A percentile compares a stretch with the other conserved stretches of the same genome.
Conservation (phyloP, 2,329 filamentous ascomycete genomes). For the Calonectria pauciramosa region DNA sequence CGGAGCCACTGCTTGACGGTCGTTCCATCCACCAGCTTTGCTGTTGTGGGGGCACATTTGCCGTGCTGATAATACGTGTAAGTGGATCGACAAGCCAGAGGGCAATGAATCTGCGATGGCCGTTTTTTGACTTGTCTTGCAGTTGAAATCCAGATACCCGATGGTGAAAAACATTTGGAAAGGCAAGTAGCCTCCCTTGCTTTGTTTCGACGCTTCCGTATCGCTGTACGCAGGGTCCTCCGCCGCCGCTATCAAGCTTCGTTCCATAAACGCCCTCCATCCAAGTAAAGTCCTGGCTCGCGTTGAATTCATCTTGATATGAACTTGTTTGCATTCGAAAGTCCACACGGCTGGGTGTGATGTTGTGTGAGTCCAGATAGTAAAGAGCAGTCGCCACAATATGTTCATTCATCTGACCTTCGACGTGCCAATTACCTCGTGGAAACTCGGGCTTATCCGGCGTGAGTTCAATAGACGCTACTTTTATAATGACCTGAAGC, state of each 20-base stretch:
- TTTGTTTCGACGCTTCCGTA: slow-evolving; percentile 38
- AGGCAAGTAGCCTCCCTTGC: slow-evolving; percentile 31
- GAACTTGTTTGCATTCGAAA: slow-evolving; percentile 38
- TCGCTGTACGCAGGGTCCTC: slow-evolving; percentile 13
- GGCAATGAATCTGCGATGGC: slow-evolving; percentile 65
- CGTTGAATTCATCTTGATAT: background rate
- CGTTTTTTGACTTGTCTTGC: slow-evolving; percentile 60
- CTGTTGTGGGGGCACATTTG: slow-evolving; percentile 52
- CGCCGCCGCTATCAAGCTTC: background rate
- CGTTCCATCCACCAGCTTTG: slow-evolving; percentile 46
- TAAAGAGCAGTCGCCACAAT: slow-evolving; percentile 45
- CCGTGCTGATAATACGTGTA: slow-evolving; percentile 50
- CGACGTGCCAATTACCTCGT: slow-evolving; percentile 37
- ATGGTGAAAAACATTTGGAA: slow-evolving; percentile 39
- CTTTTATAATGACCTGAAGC: slow-evolving; percentile 72
- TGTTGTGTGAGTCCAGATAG: slow-evolving; percentile 39
- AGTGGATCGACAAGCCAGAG: slow-evolving; percentile 68
- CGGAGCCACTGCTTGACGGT: slow-evolving; percentile 5
- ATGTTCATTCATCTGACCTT: slow-evolving; percentile 46
- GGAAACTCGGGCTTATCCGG: slow-evolving; percentile 40
- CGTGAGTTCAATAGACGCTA: slow-evolving; percentile 49
- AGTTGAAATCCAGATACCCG: slow-evolving; percentile 57
- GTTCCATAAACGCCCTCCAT: slow-evolving; percentile 31
- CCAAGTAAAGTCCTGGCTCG: slow-evolving; percentile 17
- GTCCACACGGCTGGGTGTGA: slow-evolving; percentile 30